Evolutionary conservation across 2,329 filamentous ascomycete species (phyloP).

Genomic region (Ophiobolus disseminans): DNA sequence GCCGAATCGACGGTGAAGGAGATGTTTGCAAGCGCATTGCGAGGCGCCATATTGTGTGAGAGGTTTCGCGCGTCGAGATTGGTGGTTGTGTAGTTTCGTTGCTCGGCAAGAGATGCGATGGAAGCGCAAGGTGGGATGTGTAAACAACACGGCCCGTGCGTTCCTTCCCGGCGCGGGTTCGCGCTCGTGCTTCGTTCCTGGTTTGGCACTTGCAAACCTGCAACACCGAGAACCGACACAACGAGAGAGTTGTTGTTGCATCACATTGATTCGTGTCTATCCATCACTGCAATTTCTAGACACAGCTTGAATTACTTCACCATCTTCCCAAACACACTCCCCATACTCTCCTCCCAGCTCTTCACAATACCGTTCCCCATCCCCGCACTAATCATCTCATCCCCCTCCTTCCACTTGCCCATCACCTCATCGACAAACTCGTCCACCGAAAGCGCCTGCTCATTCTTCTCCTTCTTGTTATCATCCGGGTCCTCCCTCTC

Average conservation of each 20-base stretch:
- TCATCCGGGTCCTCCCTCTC: constrained; percentile 64
- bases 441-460: constrained; percentile 57
- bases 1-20: constrained; percentile 51
- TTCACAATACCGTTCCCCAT: constrained; percentile 51
- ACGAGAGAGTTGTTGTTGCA: too few species aligned
- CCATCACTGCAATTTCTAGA: too few species aligned
- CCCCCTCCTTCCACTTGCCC: constrained; percentile 55
- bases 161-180: background rate
- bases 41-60: constrained; percentile 40
- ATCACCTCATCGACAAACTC: constrained; percentile 62
- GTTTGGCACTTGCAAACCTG: too few species aligned
- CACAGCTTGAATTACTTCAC: too few species aligned
- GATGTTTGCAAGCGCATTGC: constrained; percentile 40
- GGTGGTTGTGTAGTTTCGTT: constrained; percentile 3
- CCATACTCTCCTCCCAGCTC: constrained; percentile 54
- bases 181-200: background rate
- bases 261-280: too few species aligned
- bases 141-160: constrained; percentile 15
- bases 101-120: background rate
- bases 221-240: too few species aligned
- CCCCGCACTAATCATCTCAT: constrained; percentile 60
- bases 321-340: constrained; percentile 36
- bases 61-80: background rate
- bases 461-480: constrained; percentile 65
- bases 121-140: constrained; percentile 11